Base-by-base conservation (phyloP, 2,329 filamentous ascomycete species). In the Thelonectria rubi region DNA sequence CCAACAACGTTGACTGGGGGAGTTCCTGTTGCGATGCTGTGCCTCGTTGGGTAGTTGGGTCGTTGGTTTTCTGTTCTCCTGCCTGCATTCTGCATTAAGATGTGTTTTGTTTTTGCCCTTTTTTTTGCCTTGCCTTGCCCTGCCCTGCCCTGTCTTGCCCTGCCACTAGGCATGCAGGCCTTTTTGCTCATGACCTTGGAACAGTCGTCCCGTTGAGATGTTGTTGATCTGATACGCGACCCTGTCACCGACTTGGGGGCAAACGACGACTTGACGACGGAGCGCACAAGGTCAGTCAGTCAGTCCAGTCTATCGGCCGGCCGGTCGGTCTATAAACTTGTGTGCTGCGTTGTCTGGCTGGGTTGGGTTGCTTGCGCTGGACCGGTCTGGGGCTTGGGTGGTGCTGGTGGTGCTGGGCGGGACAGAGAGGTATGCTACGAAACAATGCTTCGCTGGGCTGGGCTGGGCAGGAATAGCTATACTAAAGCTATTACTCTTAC, bases 401-500 rank as follows among this genome's bases (percentile, higher is more conserved):
- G n/a, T n/a, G n/a, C n/a, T n/a, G n/a, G n/a, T n/a, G n/a, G n/a
- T n/a, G n/a, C n/a, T n/a, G n/a, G n/a, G n/a, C n/a, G n/a, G n/a
- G n/a, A n/a, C n/a, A n/a, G n/a, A n/a, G n/a, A n/a, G n/a, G n/a
- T n/a, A n/a, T 45, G 39, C 51, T 21, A 30, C 32, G 39, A 30
- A 20, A 30, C 45, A 40, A 12, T 39, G 42, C 43, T 59, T 50
- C 30, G 51, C 50, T 50, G 62, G 60, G 58, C 60, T 67, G 61
- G 60, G 56, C 48, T 64, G 48, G 55, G 45, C 55, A 62, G 47
- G 51, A 63, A n/a, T n/a, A n/a, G n/a, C n/a, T n/a, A n/a, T n/a
- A n/a, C n/a, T n/a, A n/a, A n/a, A n/a, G n/a, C 24, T 0, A 64
- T 75, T 12, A 54, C 59, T 11, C 65, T 65, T 2, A 77, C 74